A percentile compares a stretch with the other conserved stretches of the same genome.
phyloP scores from a whole-genome alignment of 805 yeast genomes.

The Clavispora fructus region DNA sequence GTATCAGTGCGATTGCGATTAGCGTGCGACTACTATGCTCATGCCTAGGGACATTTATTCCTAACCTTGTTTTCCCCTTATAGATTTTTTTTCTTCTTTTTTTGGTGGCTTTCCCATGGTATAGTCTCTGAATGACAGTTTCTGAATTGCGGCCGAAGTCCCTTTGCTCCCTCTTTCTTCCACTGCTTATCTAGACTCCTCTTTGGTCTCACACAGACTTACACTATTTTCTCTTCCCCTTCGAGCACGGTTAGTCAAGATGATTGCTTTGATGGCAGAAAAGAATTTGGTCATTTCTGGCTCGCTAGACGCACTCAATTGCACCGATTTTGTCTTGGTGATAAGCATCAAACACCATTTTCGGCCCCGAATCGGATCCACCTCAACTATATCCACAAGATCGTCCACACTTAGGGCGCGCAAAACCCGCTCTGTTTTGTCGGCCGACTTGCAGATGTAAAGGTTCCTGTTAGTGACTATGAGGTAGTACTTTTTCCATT shows the following conservation, averaged over 20 bases:
- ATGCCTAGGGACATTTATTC: too few relatives aligned
- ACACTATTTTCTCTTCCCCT: neutral
- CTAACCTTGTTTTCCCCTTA: neutral
- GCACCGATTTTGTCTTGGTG: constrained; percentile 39
- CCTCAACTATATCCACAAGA: constrained; percentile 44
- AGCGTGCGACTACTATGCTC: neutral
- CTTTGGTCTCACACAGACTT: neutral
- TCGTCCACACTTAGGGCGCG: constrained; percentile 27
- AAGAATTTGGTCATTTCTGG: constrained; percentile 47
- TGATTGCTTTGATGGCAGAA: constrained; percentile 37
- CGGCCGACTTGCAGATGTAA: constrained; percentile 33
- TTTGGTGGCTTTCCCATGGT: too few relatives aligned
- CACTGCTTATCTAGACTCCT: constrained; percentile 12
- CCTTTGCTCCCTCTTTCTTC: neutral
- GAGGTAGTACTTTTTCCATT: constrained; percentile 43
- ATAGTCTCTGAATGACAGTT: too few relatives aligned
- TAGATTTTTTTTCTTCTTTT: too few relatives aligned
- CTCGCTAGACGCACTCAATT: constrained; percentile 42
- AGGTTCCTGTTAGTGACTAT: constrained; percentile 38
- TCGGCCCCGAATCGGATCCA: constrained; percentile 42
- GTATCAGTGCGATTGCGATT: neutral
- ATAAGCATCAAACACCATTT: constrained; percentile 44
- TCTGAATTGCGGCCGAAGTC: neutral
- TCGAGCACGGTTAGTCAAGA: constrained; percentile 4
- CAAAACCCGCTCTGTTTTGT: constrained; percentile 14